A percentile compares a stretch with the other conserved stretches of the same genome.
phyloP scores from a whole-genome alignment of 1,284 basidiomycete genomes.

The Sanguinoderma infundibulare region DNA sequence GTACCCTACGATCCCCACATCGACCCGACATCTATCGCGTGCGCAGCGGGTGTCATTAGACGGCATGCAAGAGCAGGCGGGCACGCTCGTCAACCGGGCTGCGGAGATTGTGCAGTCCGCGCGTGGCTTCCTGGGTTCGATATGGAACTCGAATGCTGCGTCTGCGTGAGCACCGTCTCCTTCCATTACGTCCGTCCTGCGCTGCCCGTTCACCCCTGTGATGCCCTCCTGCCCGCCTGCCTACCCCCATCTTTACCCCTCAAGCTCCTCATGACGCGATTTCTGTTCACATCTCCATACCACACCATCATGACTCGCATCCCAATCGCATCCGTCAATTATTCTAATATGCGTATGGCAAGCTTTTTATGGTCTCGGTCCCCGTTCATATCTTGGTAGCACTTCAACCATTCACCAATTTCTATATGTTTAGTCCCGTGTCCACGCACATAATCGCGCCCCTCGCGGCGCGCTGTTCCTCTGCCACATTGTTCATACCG shows the following conservation, averaged over 20 bases:
- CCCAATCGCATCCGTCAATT: conserved; percentile 20
- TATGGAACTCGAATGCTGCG: conserved; percentile 34
- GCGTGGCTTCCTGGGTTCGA: conserved; percentile 64
- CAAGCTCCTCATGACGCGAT: neutral
- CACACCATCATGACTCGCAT: neutral
- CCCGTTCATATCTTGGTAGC: neutral
- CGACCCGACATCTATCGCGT: conserved; percentile 30
- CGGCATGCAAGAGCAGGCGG: conserved; percentile 35
- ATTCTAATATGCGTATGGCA: conserved; percentile 29
- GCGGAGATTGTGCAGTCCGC: conserved; percentile 72
- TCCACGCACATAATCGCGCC: conserved; percentile 22
- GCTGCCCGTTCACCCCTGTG: neutral
- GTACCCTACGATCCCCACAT: conserved; percentile 19
- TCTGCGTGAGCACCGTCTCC: neutral
- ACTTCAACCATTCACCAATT: neutral
- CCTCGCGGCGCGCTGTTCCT: conserved; percentile 15
- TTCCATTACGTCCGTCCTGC: neutral
- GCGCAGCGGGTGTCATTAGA: conserved; percentile 32
- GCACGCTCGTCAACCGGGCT: conserved; percentile 66
- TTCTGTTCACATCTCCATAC: neutral
- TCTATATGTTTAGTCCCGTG: conserved; percentile 22
- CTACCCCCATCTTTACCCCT: conserved; percentile 11
- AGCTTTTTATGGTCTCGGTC: conserved; percentile 14
- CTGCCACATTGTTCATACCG: conserved; percentile 11
- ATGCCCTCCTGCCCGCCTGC: neutral